Percentiles rank a stretch among this genome's conserved stretches.
Evolutionary conservation across 1,284 basidiomycete species (phyloP).

Genomic region (Sporisorium exsertum): DNA sequence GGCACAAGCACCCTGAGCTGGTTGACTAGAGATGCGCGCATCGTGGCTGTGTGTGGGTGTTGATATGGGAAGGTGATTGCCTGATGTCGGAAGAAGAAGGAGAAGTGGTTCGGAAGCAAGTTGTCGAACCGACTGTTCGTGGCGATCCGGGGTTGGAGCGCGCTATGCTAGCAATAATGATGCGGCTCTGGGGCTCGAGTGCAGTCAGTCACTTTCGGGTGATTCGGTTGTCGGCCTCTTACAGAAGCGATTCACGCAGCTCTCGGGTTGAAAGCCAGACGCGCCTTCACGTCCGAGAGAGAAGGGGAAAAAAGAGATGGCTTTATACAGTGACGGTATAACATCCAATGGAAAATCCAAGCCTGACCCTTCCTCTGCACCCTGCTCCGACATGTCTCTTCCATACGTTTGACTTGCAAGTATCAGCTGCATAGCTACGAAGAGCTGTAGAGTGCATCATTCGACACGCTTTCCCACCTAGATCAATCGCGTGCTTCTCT

Average conservation of each 20-base stretch:
- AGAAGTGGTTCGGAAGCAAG: not conserved
- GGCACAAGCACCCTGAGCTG: constrained; percentile 67
- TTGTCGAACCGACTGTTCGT: not conserved
- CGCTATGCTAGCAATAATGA: not conserved
- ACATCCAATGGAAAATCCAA: no score
- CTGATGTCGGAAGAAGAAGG: constrained; percentile 7
- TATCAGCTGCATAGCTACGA: no score
- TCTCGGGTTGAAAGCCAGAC: constrained; percentile 13
- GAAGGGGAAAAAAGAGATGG: no score
- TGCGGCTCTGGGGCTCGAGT: constrained; percentile 4
- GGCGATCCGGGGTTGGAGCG: constrained; percentile 18
- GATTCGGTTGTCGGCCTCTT: constrained; percentile 47
- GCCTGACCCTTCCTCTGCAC: no score
- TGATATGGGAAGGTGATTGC: not conserved
- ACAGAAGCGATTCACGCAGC: constrained; percentile 36
- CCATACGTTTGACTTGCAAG: no score
- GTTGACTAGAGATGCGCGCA: constrained; percentile 66
- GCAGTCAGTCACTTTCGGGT: constrained; percentile 26
- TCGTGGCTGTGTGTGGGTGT: constrained; percentile 19
- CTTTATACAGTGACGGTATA: no score
- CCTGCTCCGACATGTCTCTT: no score
- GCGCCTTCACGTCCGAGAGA: constrained; percentile 33
- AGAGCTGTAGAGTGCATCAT: no score
- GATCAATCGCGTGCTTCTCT: not conserved
- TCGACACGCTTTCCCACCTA: no score